Base-by-base conservation (phyloP, 169 alveolate genomes). In the Cryptosporidium viatorum region DNA sequence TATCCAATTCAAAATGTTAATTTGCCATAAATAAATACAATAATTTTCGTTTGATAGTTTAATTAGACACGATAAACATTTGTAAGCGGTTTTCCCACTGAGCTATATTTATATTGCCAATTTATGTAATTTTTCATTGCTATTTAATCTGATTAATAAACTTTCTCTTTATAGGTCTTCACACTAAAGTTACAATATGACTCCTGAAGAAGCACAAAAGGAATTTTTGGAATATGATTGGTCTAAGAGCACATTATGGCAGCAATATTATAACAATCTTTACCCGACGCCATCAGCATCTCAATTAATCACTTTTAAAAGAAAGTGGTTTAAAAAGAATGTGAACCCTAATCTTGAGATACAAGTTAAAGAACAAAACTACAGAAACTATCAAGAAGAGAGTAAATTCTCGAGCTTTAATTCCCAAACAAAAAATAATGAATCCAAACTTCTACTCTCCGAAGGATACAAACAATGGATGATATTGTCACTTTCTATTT, bases 301-400 rank as follows among this genome's bases (percentile, higher is more conserved):
- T 8, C 89, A 80, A 62, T 65, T 80, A 18, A 23, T 18, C 14
- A 43, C 35, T 21, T 80, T 62, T 45, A 80, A 80, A 33, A 80
- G 89, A 48, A 80, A 80, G 62, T 80, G 89, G 89, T 80, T 80
- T 18, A 80, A 80, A 39, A 80, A 80, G 31, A 80, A 80, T 41
- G 50, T 80, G 8, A 65, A 80, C 62, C 41, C 74, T 62, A 23
- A 7, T 16, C 74, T 80, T 9, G 89, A 80, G 26, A 39, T 80
- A 60, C 43, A 80, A n/a, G 10, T 55, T 26, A 80, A 59, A 29
- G 62, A 58, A 21, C 58, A 71, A 16, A 55, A 33, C 29, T n/a
- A 52, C 2, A 4, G 55, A 6, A 16, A 16, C 4, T 18, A 8
- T 14, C 68, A 41, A 71, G 6, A 73, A n/a, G 43, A 73, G 35